phyloP scores from a whole-genome alignment of 1,284 basidiomycete species.

The Rhodotorula sp. region DNA sequence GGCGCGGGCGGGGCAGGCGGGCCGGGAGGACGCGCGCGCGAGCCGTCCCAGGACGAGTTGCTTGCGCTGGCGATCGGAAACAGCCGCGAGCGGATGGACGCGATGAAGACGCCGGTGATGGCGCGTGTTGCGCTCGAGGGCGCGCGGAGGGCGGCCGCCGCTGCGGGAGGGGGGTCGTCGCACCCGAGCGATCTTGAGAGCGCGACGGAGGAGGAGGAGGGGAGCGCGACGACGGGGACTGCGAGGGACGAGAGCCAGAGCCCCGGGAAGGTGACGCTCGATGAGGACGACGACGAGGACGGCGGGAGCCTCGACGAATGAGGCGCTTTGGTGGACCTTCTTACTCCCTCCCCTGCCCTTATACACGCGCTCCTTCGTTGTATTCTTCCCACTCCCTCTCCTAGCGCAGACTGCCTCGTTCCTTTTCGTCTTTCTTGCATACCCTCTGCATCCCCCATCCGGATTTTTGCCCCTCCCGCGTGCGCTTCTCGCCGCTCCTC shows the following conservation, averaged over 20 bases:
- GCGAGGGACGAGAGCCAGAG: slow-evolving; percentile 15
- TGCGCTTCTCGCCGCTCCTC: background rate
- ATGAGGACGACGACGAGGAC: slow-evolving; percentile 12
- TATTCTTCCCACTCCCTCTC: background rate
- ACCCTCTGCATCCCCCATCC: background rate
- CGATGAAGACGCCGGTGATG: slow-evolving; percentile 15
- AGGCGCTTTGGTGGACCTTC: background rate
- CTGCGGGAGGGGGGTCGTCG: background rate
- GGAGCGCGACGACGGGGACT: slow-evolving; percentile 12
- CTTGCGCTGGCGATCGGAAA: background rate
- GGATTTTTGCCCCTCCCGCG: background rate
- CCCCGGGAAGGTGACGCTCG: slow-evolving; percentile 8
- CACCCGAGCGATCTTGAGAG: slow-evolving; percentile 9
- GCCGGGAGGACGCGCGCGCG: background rate
- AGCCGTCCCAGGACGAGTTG: slow-evolving; percentile 4
- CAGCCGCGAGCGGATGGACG: background rate
- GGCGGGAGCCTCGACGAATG: slow-evolving; percentile 4
- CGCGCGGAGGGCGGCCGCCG: background rate
- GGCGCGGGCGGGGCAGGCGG: slow-evolving; percentile 3
- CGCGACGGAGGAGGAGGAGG: slow-evolving; percentile 1
- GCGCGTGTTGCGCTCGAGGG: slow-evolving; percentile 5
- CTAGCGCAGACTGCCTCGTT: too few species aligned
- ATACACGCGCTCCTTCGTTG: background rate
- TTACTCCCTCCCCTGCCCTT: background rate
- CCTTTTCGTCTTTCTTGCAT: background rate